Percentiles rank a stretch among this genome's conserved stretches.
Evolutionary conservation across 257 asterid species (phyloP).

Genomic region (Ilex asprella): DNA sequence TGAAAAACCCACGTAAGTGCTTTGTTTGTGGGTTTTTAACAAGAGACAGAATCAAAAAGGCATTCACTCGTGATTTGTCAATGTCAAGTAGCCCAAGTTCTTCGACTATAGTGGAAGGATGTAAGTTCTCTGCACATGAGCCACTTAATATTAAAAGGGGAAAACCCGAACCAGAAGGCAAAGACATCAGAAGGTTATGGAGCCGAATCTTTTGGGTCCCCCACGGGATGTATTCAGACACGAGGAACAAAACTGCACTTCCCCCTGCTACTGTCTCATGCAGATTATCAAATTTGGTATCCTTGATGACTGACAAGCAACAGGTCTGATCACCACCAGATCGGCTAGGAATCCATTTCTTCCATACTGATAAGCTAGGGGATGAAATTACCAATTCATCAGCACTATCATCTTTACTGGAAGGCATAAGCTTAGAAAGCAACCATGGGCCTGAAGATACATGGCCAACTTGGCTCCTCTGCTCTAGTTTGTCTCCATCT

Average conservation of each 20-base stretch:
- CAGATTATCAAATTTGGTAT: slow-evolving; percentile 29
- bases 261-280: slow-evolving; percentile 51
- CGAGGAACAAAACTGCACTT: slow-evolving; percentile 59
- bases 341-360: slow-evolving; percentile 46
- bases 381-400: slow-evolving; percentile 50
- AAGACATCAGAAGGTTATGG: slow-evolving; percentile 38
- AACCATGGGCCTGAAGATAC: slow-evolving; percentile 57
- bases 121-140: slow-evolving; percentile 32
- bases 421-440: slow-evolving; percentile 67
- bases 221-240: slow-evolving; percentile 49
- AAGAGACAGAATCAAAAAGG: slow-evolving; percentile 41
- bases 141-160: slow-evolving; percentile 72
- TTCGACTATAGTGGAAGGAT: slow-evolving; percentile 38
- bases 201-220: slow-evolving; percentile 61
- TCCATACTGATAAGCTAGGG: slow-evolving; percentile 72
- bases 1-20: slow-evolving; percentile 50
- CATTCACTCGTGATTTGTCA: slow-evolving; percentile 40
- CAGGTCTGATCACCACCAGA: slow-evolving; percentile 40
- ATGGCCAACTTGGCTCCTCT: slow-evolving; percentile 22
- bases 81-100: slow-evolving; percentile 47
- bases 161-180: slow-evolving; percentile 59
- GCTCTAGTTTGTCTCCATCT: slow-evolving; percentile 11
- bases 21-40: slow-evolving; percentile 25
- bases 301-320: slow-evolving; percentile 71
- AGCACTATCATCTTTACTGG: slow-evolving; percentile 13